phyloP scores from a whole-genome alignment of 148 eudicot species.

The Chenopodium berlandieri region DNA sequence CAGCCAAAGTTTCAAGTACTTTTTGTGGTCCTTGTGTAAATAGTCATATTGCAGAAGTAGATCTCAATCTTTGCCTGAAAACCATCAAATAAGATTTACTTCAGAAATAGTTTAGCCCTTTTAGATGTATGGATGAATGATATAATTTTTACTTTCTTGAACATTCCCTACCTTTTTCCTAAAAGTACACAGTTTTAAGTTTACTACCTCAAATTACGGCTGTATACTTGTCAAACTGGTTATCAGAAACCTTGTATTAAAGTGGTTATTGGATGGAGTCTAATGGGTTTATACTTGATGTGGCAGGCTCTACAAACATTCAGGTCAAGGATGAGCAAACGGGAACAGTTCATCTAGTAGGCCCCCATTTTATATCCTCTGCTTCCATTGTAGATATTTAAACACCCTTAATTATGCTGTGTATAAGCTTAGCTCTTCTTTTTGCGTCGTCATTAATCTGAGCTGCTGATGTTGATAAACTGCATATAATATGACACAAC shows the following conservation, averaged over 20 bases:
- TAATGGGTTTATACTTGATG: not conserved
- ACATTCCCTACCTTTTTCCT: no score
- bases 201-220: not conserved
- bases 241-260: not conserved
- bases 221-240: not conserved
- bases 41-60: not conserved
- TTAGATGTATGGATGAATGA: not conserved
- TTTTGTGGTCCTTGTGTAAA: not conserved
- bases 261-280: not conserved
- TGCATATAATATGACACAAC: slow-evolving; percentile 5
- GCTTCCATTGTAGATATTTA: slow-evolving; percentile 41
- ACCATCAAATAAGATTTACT: not conserved
- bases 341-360: slow-evolving; percentile 88
- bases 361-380: slow-evolving; percentile 63
- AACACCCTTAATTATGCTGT: slow-evolving; percentile 30
- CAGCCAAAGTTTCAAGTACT: not conserved
- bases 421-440: slow-evolving; percentile 10
- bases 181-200: not conserved
- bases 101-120: not conserved
- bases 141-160: no score
- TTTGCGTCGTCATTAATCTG: slow-evolving; percentile 1
- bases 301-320: slow-evolving; percentile 83
- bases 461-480: not conserved
- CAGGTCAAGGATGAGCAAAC: slow-evolving; percentile 75
- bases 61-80: not conserved